Conservation (phyloP, 495 filamentous ascomycete genomes). For the Friedmanniomyces endolithicus region DNA sequence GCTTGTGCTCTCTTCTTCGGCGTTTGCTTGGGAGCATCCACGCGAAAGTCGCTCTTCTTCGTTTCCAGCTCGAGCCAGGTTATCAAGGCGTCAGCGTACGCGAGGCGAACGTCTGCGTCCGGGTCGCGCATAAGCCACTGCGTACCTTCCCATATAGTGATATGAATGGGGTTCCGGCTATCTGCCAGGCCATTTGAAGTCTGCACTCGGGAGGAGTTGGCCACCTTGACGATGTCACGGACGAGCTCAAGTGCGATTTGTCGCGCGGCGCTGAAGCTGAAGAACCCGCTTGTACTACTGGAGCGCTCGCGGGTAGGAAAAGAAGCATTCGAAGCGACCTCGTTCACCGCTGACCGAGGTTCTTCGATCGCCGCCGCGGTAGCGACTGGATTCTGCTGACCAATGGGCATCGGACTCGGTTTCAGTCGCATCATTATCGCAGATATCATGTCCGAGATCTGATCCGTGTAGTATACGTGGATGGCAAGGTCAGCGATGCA, state of each 20-base stretch:
- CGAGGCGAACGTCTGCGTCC: slow-evolving; percentile 60
- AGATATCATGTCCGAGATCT: slow-evolving; percentile 81
- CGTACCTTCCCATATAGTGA: slow-evolving; percentile 81
- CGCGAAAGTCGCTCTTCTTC: slow-evolving; percentile 49
- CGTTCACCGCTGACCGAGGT: slow-evolving; percentile 24
- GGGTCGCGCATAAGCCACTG: slow-evolving; percentile 76
- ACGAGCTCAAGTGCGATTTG: slow-evolving; percentile 66
- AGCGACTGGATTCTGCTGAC: slow-evolving; percentile 14
- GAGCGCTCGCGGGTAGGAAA: slow-evolving; percentile 31
- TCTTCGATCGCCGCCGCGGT: slow-evolving; percentile 31
- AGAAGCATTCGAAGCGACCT: slow-evolving; percentile 33
- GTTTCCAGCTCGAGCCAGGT: slow-evolving; percentile 76
- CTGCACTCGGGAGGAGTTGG: slow-evolving; percentile 43
- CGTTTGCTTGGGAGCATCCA: slow-evolving; percentile 37
- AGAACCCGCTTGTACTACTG: slow-evolving; percentile 47
- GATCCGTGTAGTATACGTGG: slow-evolving; percentile 87
- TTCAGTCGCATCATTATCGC: slow-evolving; percentile 65
- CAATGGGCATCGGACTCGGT: slow-evolving; percentile 38
- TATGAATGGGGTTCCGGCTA: slow-evolving; percentile 57
- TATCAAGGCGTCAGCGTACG: slow-evolving; percentile 69
- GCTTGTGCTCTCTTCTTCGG: slow-evolving; percentile 26
- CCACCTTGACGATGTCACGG: slow-evolving; percentile 66
- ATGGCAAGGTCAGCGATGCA: slow-evolving; percentile 80
- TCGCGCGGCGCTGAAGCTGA: slow-evolving; percentile 61
- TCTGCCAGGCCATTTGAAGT: slow-evolving; percentile 47